Evolutionary conservation across 306 rosid genomes (phyloP).

Genomic region (Echinosophora koreensis): DNA sequence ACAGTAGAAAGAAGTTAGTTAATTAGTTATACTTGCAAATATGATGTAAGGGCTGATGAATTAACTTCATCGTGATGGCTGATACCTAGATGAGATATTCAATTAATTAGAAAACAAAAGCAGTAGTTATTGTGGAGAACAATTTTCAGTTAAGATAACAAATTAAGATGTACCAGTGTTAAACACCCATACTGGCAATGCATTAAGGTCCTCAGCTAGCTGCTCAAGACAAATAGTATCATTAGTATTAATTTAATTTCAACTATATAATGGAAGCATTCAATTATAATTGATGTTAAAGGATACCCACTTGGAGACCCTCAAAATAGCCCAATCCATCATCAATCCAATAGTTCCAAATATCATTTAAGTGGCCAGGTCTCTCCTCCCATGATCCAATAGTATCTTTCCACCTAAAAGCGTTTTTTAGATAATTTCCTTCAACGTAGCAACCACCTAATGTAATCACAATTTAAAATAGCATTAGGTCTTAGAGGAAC

Average conservation of each 20-base stretch:
- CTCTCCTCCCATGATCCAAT: slow-evolving; percentile 81
- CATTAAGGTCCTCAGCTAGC: slow-evolving; percentile 71
- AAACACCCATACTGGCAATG: slow-evolving; percentile 72
- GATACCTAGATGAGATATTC: slow-evolving; percentile 53
- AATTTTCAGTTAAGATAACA: neutral
- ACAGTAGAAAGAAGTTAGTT: too few relatives aligned
- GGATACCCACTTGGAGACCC: slow-evolving; percentile 66
- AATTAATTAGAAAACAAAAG: neutral
- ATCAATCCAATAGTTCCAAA: slow-evolving; percentile 83
- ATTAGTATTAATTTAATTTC: neutral
- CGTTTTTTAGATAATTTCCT: slow-evolving; percentile 79
- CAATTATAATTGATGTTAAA: neutral
- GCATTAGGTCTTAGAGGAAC: too few relatives aligned
- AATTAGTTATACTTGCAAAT: slow-evolving; percentile 61
- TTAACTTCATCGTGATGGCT: slow-evolving; percentile 69
- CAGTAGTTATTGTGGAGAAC: neutral
- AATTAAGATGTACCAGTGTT: slow-evolving; percentile 57
- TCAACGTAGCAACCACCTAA: slow-evolving; percentile 80
- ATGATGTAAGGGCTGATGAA: slow-evolving; percentile 59
- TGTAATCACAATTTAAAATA: slow-evolving; percentile 13
- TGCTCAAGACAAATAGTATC: slow-evolving; percentile 39
- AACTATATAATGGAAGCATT: neutral
- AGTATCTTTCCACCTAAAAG: slow-evolving; percentile 78
- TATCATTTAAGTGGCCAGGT: slow-evolving; percentile 83
- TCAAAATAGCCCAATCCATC: slow-evolving; percentile 82